phyloP scores from a whole-genome alignment of 805 yeast genomes.

The Teunomyces lycoperdinae region DNA sequence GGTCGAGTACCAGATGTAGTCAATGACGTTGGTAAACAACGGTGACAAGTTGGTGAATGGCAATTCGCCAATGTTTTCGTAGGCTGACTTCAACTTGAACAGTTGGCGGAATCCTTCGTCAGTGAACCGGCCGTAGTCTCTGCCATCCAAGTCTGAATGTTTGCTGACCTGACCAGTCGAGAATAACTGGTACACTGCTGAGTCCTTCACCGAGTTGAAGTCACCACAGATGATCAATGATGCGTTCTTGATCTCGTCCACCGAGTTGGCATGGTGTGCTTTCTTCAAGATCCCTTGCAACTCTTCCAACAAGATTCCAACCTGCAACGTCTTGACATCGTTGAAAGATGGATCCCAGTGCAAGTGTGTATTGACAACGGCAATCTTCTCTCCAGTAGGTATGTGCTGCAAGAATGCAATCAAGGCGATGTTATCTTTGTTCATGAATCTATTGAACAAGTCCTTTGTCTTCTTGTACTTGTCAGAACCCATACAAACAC shows the following conservation, averaged over 20 bases:
- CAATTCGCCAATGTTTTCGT: conserved; percentile 79
- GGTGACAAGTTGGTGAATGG: conserved; percentile 96
- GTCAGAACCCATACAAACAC: conserved; percentile 75
- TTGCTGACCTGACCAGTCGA: conserved; percentile 75
- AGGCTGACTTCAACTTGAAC: conserved; percentile 80
- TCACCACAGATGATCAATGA: conserved; percentile 94
- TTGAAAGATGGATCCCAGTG: conserved; percentile 98
- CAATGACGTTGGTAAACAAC: conserved; percentile 87
- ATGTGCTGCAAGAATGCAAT: conserved; percentile 71
- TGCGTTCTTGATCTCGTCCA: conserved; percentile 54
- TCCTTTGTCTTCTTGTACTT: conserved; percentile 92
- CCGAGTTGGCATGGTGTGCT: conserved; percentile 41
- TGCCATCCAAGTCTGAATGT: conserved; percentile 78
- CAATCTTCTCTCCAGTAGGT: conserved; percentile 66
- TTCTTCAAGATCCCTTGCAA: conserved; percentile 63
- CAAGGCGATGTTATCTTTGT: conserved; percentile 89
- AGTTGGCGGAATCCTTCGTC: conserved; percentile 83
- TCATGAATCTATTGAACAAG: conserved; percentile 92
- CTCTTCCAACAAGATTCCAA: conserved; percentile 87
- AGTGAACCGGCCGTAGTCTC: conserved; percentile 89
- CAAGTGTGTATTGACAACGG: conserved; percentile 87
- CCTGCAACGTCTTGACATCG: conserved; percentile 95
- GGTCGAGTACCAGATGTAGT: conserved; percentile 93
- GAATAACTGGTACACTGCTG: conserved; percentile 90
- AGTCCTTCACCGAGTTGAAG: conserved; percentile 80